A percentile compares a stretch with the other conserved stretches of the same genome.
These are phyloP conservation scores for Skeletonema costatum DNA, from an alignment of 108 stramenopile species.

Conservation along the genomic window DNA sequence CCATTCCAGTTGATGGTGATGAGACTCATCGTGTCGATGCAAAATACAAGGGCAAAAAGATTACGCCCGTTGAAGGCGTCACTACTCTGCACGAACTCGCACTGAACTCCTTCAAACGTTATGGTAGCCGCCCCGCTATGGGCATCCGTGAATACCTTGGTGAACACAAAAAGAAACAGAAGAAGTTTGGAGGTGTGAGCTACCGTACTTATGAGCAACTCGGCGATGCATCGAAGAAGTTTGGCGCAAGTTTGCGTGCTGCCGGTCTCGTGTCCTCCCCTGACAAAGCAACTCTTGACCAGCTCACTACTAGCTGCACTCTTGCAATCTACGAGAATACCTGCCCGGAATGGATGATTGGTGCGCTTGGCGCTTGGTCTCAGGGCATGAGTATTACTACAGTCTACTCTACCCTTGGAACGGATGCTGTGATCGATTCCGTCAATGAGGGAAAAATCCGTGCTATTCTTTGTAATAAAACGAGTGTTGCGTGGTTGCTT, in stretches of 20 bases:
- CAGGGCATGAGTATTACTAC: constrained; percentile 86
- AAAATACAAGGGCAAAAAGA: constrained; percentile 47
- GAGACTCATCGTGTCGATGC: constrained; percentile 69
- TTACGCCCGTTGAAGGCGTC: constrained; percentile 58
- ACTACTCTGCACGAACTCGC: constrained; percentile 73
- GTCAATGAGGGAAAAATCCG: constrained; percentile 77
- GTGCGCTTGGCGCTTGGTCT: constrained; percentile 76
- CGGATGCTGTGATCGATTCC: constrained; percentile 89
- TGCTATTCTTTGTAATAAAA: constrained; percentile 88
- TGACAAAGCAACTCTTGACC: constrained; percentile 63
- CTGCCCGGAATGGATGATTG: constrained; percentile 91
- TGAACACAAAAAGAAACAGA: constrained; percentile 61
- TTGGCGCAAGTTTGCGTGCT: constrained; percentile 81
- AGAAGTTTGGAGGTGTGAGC: constrained; percentile 73
- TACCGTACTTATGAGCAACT: constrained; percentile 77
- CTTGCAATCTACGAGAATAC: constrained; percentile 93
- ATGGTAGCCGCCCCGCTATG: constrained; percentile 60
- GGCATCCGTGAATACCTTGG: constrained; percentile 78
- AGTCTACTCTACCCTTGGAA: constrained; percentile 92
- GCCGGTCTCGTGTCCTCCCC: constrained; percentile 69
- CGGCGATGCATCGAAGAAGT: constrained; percentile 62
- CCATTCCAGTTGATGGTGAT: constrained; percentile 73
- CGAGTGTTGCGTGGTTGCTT: constrained; percentile 61
- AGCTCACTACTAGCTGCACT: constrained; percentile 81
- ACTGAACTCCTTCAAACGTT: constrained; percentile 49